These are phyloP conservation scores for Scutellaria galericulata DNA, from an alignment of 257 asterid species.

Conservation along the genomic window DNA sequence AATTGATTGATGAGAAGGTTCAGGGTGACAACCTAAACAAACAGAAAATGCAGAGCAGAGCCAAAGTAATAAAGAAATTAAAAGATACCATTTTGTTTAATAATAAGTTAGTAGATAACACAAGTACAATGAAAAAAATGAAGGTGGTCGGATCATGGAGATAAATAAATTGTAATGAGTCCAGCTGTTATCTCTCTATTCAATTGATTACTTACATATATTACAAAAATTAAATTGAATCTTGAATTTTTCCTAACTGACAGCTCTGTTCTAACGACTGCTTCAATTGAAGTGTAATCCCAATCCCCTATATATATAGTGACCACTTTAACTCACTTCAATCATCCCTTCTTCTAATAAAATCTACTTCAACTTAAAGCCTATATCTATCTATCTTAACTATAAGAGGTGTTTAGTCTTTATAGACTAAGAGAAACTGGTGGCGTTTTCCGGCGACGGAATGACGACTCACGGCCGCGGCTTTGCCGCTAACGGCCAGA, in stretches of 20 bases:
- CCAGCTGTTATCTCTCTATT: slow-evolving; percentile 48
- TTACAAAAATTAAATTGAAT: slow-evolving; percentile 28
- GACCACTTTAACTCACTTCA: slow-evolving; percentile 13
- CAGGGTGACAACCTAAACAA: slow-evolving; percentile 6
- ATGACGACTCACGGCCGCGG: slow-evolving; percentile 52
- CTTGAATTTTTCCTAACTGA: slow-evolving; percentile 42
- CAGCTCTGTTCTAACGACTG: slow-evolving; percentile 49
- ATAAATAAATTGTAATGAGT: not conserved
- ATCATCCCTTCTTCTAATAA: slow-evolving; percentile 36
- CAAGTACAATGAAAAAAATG: slow-evolving; percentile 16
- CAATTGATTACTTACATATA: slow-evolving; percentile 12
- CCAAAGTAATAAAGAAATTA: slow-evolving; percentile 23
- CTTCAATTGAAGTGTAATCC: not conserved
- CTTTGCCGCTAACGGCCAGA: slow-evolving; percentile 48
- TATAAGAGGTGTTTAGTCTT: not conserved
- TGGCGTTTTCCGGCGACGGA: slow-evolving; percentile 32
- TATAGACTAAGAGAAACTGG: slow-evolving; percentile 34
- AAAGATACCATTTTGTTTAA: not conserved
- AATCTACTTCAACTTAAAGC: slow-evolving; percentile 1
- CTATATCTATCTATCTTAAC: not conserved
- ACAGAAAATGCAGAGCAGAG: slow-evolving; percentile 20
- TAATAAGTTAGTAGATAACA: not conserved
- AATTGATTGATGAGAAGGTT: not conserved
- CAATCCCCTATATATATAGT: slow-evolving; percentile 44
- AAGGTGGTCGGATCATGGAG: slow-evolving; percentile 32